These are phyloP conservation scores for Leishmania arabica DNA, from an alignment of 208 protist genomes.

Conservation along the genomic window DNA sequence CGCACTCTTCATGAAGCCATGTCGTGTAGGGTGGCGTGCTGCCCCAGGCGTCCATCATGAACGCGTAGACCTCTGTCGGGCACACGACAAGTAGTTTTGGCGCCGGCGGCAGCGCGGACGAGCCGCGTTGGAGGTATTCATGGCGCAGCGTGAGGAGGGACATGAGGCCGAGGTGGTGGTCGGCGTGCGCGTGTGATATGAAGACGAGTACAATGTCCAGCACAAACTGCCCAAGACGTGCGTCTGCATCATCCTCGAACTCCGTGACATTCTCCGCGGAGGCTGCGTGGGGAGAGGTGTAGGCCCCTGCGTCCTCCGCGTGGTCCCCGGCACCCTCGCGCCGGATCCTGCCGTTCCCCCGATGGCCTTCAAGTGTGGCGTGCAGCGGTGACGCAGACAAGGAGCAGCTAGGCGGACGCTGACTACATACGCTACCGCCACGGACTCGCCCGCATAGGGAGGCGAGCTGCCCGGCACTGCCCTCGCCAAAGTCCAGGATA, in stretches of 20 bases:
- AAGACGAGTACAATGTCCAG: slow-evolving; percentile 69
- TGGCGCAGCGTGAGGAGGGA: slow-evolving; percentile 67
- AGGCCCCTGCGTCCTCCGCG: neutral
- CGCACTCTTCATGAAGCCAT: slow-evolving; percentile 59
- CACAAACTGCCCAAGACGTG: slow-evolving; percentile 34
- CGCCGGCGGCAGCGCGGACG: neutral
- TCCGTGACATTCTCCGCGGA: neutral
- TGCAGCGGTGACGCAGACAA: neutral
- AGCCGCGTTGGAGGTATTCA: slow-evolving; percentile 22
- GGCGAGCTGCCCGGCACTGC: slow-evolving; percentile 68
- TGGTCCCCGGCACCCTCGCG: neutral
- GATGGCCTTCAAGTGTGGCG: neutral
- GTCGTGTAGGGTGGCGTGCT: slow-evolving; percentile 32
- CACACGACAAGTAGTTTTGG: slow-evolving; percentile 61
- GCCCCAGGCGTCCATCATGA: slow-evolving; percentile 60
- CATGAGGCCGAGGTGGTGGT: slow-evolving; percentile 87
- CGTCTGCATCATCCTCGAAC: neutral
- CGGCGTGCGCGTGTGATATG: slow-evolving; percentile 91
- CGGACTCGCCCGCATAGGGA: slow-evolving; percentile 38
- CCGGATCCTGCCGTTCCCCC: neutral
- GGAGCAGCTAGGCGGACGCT: neutral
- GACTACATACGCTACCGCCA: neutral
- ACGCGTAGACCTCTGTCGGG: slow-evolving; percentile 76
- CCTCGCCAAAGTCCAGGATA: slow-evolving; percentile 89
- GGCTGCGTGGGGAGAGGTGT: no score